Percentiles rank a stretch among this genome's conserved stretches.
Conservation (phyloP, 2,329 filamentous ascomycete genomes). For the Fusarium proliferatum region DNA sequence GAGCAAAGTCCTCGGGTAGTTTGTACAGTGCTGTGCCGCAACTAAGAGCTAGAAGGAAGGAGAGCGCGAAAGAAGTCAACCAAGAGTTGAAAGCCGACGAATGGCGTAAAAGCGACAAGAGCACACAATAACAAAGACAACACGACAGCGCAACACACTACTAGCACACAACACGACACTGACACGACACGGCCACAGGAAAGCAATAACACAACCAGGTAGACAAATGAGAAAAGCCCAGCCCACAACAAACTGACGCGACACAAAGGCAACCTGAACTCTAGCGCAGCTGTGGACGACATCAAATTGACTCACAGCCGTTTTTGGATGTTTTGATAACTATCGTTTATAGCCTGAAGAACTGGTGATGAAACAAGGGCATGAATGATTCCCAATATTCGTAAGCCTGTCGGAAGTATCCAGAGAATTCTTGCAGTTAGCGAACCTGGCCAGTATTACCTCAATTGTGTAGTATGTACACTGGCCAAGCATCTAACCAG, state of each 20-base stretch:
- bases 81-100: constrained; percentile 26
- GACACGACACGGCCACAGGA: constrained; percentile 36
- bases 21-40: constrained; percentile 43
- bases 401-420: constrained; percentile 7
- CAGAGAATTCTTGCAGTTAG: constrained; percentile 13
- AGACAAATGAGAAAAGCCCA: constrained; percentile 20
- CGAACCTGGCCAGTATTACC: constrained; percentile 1
- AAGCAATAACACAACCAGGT: constrained; percentile 33
- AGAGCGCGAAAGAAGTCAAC: constrained; percentile 29
- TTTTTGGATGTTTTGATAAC: not conserved
- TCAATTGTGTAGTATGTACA: constrained; percentile 3
- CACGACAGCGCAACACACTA: constrained; percentile 41
- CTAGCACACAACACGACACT: constrained; percentile 40
- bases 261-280: constrained; percentile 24
- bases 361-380: not conserved
- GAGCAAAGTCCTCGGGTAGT: constrained; percentile 33
- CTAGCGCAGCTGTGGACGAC: constrained; percentile 23
- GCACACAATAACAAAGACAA: constrained; percentile 40
- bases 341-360: constrained; percentile 1
- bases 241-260: constrained; percentile 32
- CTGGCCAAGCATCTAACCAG: not conserved
- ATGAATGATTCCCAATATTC: not conserved
- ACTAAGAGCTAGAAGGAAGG: constrained; percentile 35
- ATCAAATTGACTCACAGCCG: not conserved
- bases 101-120: constrained; percentile 34